Evolutionary conservation across 1,139 yeast genomes (phyloP), one percentile per base, ranked within the genome.

Genomic region (Hyphopichia khmerensis): DNA sequence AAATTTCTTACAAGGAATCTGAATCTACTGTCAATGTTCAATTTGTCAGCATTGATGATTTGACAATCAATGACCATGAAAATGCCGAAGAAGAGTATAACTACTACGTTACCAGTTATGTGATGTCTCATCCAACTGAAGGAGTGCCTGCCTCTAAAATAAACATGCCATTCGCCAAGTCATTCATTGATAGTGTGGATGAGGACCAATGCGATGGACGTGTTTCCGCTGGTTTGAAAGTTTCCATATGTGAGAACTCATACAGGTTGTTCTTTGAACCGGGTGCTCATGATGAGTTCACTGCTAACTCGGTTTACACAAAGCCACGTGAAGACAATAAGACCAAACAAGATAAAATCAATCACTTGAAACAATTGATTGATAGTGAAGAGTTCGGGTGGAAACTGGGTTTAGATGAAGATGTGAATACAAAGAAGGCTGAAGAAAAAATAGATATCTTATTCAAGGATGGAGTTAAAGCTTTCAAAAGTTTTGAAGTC

Each of bases 81-180:
- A 78, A 81, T 27, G 80, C 82, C 3, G 93, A 87, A 54, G 95
- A 88, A 48, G 80, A 79, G 53, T 95, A 96, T 85, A 91, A 89
- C 60, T 91, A 93, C 64, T 93, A 95, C 59, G 78, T 93, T 42
- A 93, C 98, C 0, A 87, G 96, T 39, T 93, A 86, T 63, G 80
- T 93, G 39, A 86, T 93, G 88, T 86, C 96, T 6, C 95, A 89
- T 55, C 98, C 99, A 33, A 93, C 99, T 2, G 99, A 93, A 64
- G 98, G 98, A 27, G 87, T 95, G 18, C 84, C 91, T n/a, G 82
- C 88, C n/a, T 82, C 87, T 29, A 81, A 79, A 48, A 75, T 89
- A 43, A 75, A 75, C 46, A 72, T 86, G 68, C 96, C 96, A 38
- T 87, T 88, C 61, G 67, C 85, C 43, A 84, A 80, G 50, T 69